These are phyloP conservation scores for Solanum dulcamara DNA, from an alignment of 257 asterid species.

Conservation along the genomic window DNA sequence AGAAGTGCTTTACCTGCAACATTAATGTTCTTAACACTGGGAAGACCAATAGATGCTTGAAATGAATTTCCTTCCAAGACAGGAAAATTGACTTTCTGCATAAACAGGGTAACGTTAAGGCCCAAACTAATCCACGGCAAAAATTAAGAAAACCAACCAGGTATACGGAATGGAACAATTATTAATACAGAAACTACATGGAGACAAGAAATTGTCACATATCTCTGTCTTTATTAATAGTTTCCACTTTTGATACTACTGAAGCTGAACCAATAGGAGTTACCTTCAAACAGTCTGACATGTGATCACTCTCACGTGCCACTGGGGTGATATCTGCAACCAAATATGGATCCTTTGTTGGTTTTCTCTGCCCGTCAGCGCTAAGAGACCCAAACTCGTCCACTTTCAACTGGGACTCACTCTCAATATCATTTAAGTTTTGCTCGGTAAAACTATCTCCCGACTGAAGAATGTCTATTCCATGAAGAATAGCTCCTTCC, in stretches of 20 bases:
- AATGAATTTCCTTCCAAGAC: slow-evolving; percentile 15
- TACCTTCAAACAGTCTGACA: slow-evolving; percentile 14
- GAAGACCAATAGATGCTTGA: slow-evolving; percentile 24
- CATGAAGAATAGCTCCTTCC: slow-evolving; percentile 14
- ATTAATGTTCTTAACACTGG: slow-evolving; percentile 10
- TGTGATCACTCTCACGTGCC: slow-evolving; percentile 6
- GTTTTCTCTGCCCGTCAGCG: slow-evolving; percentile 13
- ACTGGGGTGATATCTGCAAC: slow-evolving; percentile 14
- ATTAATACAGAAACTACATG: neutral
- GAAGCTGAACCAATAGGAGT: slow-evolving; percentile 17
- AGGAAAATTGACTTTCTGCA: slow-evolving; percentile 29
- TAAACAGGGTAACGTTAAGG: neutral
- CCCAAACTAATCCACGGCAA: neutral
- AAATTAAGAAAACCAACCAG: neutral
- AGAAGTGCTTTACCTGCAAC: slow-evolving; percentile 28
- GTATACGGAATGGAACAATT: neutral
- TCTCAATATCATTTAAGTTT: slow-evolving; percentile 7
- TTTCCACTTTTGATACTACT: slow-evolving; percentile 14
- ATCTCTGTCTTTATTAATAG: neutral
- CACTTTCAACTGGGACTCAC: slow-evolving; percentile 11
- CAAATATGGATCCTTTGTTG: slow-evolving; percentile 2
- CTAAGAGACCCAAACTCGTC: slow-evolving; percentile 9
- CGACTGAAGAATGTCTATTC: slow-evolving; percentile 11
- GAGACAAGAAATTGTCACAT: neutral
- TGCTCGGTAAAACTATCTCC: slow-evolving; percentile 2